Evolutionary conservation across 805 yeast species (phyloP).

Genomic region (Priceomyces medius): DNA sequence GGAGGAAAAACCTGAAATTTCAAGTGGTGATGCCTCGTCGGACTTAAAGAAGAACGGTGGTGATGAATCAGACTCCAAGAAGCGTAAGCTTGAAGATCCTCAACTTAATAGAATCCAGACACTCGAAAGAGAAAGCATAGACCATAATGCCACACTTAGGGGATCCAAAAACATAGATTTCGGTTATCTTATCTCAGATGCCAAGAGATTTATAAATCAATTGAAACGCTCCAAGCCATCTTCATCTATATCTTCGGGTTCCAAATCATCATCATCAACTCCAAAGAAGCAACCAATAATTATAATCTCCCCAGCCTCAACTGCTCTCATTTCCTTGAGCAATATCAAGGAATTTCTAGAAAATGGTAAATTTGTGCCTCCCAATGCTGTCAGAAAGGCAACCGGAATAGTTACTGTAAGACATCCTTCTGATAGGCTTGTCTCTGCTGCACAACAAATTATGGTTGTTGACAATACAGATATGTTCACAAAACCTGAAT

Average conservation of each 20-base stretch:
- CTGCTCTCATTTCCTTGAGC: conserved; percentile 39
- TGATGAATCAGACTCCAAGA: conserved; percentile 14
- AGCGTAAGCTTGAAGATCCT: conserved; percentile 44
- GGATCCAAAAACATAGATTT: conserved; percentile 69
- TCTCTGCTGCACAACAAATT: conserved; percentile 56
- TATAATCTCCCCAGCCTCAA: conserved; percentile 45
- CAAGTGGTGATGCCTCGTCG: conserved; percentile 4
- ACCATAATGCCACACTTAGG: conserved; percentile 60
- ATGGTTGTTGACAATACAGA: conserved; percentile 88
- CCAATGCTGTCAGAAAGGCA: conserved; percentile 39
- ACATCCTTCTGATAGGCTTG: conserved; percentile 54
- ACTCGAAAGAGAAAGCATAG: conserved; percentile 52
- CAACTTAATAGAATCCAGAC: conserved; percentile 45
- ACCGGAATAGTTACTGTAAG: conserved; percentile 48
- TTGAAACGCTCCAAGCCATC: conserved; percentile 35
- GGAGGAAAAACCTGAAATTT: background rate
- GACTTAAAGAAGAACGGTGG: background rate
- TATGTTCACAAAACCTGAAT: conserved; percentile 81
- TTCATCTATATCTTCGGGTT: conserved; percentile 9
- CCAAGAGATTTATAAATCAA: conserved; percentile 54
- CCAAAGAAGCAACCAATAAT: conserved; percentile 43
- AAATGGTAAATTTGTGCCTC: conserved; percentile 64
- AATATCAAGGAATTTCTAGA: conserved; percentile 54
- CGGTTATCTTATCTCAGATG: conserved; percentile 66
- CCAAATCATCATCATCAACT: conserved; percentile 3